A percentile compares a stretch with the other conserved stretches of the same genome.
phyloP scores from a whole-genome alignment of 306 rosid species.

The Cicer judaicum region DNA sequence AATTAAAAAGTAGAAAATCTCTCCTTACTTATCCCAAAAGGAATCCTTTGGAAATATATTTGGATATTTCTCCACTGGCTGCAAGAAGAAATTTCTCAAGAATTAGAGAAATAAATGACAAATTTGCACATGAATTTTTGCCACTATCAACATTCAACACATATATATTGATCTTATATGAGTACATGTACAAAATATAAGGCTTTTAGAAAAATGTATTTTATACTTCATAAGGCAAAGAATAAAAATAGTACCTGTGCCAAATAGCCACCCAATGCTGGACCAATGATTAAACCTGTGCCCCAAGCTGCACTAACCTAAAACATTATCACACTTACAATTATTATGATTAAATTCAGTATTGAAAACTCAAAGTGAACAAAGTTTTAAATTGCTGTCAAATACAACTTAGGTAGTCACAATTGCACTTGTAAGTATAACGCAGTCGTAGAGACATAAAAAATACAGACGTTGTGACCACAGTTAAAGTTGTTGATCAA shows the following conservation, averaged over 20 bases:
- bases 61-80: conserved; percentile 27
- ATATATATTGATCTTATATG: not conserved
- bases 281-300: conserved; percentile 79
- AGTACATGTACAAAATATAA: not conserved
- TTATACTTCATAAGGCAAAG: conserved; percentile 3
- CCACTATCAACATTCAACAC: not conserved
- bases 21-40: conserved; percentile 17
- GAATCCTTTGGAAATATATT: conserved; percentile 15
- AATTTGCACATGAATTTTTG: not conserved
- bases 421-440: not conserved
- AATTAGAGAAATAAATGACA: not conserved
- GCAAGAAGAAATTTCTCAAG: not conserved
- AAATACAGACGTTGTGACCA: not conserved
- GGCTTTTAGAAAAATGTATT: not conserved
- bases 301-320: conserved; percentile 89
- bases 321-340: conserved; percentile 36
- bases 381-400: not conserved
- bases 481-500: not conserved
- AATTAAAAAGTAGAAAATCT: not conserved
- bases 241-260: conserved; percentile 69
- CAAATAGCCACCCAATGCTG: conserved; percentile 88
- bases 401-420: too few species aligned
- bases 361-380: not conserved
- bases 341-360: not conserved
- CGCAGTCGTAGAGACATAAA: not conserved